Percentiles rank a stretch among this genome's conserved stretches.
Conservation (phyloP, 1,284 basidiomycete species). For the Trametes versicolor region DNA sequence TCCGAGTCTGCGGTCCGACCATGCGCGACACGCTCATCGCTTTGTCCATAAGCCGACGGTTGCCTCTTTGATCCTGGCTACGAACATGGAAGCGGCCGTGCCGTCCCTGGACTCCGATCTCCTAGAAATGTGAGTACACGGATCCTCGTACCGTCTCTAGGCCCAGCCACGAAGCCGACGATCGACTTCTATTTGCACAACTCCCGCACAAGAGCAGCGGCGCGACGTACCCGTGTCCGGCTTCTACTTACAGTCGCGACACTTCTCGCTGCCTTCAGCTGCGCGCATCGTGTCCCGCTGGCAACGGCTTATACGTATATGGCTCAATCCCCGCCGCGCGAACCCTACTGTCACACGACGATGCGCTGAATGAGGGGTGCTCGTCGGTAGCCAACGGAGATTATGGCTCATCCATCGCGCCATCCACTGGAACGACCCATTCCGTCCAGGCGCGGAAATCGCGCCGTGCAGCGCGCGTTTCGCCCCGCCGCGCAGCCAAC, state of each 20-base stretch:
- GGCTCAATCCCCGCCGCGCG: not conserved
- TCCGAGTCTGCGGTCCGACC: not conserved
- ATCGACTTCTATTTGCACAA: not conserved
- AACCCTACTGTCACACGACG: constrained; percentile 4
- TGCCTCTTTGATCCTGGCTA: not conserved
- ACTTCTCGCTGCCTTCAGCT: not conserved
- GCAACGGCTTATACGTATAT: not conserved
- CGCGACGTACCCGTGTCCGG: not conserved
- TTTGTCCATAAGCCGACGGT: no score
- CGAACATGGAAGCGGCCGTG: not conserved
- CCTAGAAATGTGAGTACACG: no score
- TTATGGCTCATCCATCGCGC: constrained; percentile 14
- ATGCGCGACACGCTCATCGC: not conserved
- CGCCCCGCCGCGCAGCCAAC: not conserved
- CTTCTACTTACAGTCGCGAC: not conserved
- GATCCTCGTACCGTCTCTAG: not conserved
- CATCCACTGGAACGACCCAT: no score
- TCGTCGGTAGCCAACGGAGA: constrained; percentile 27
- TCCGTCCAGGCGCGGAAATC: not conserved
- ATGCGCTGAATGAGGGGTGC: constrained; percentile 12
- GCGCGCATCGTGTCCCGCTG: not conserved
- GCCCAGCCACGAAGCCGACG: not conserved
- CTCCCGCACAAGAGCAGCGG: constrained; percentile 10
- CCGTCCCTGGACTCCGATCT: not conserved
- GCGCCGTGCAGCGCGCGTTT: not conserved